Percentiles rank a stretch among this genome's conserved stretches.
Conservation (phyloP, 1,139 yeast genomes). For the Zygotorulaspora mrakii region DNA sequence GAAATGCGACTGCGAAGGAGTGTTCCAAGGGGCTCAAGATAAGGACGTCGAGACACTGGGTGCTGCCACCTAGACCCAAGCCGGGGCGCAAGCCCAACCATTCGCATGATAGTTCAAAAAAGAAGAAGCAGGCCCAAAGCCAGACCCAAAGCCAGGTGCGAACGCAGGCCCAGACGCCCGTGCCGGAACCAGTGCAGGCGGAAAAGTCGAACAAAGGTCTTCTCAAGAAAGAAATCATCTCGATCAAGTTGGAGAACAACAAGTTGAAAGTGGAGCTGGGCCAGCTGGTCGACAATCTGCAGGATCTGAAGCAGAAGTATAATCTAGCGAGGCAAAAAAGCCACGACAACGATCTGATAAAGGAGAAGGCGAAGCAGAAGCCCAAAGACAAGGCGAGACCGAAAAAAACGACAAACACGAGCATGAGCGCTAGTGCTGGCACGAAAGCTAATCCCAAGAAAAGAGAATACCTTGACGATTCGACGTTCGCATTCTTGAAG, state of each 20-base stretch:
- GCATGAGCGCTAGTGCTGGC: too few relatives aligned
- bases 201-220: constrained; percentile 16
- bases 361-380: constrained; percentile 2
- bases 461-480: constrained; percentile 19
- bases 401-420: neutral
- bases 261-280: constrained; percentile 27
- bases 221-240: constrained; percentile 25
- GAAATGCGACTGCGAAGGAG: constrained; percentile 9
- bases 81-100: constrained; percentile 42
- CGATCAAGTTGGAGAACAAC: constrained; percentile 24
- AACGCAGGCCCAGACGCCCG: neutral
- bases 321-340: neutral
- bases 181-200: constrained; percentile 12
- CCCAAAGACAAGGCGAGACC: neutral
- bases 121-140: constrained; percentile 5
- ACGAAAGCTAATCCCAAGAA: constrained; percentile 3
- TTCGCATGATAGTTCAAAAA: constrained; percentile 3
- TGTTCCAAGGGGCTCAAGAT: constrained; percentile 17
- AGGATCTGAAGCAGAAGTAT: constrained; percentile 23
- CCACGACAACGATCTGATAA: too few relatives aligned
- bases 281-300: constrained; percentile 25
- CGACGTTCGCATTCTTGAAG: constrained; percentile 31
- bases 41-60: constrained; percentile 36
- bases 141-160: too few relatives aligned
- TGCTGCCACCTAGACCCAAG: constrained; percentile 49